Conservation (phyloP, 352 stramenopile genomes). For the Pilasporangium apinafurcum region DNA sequence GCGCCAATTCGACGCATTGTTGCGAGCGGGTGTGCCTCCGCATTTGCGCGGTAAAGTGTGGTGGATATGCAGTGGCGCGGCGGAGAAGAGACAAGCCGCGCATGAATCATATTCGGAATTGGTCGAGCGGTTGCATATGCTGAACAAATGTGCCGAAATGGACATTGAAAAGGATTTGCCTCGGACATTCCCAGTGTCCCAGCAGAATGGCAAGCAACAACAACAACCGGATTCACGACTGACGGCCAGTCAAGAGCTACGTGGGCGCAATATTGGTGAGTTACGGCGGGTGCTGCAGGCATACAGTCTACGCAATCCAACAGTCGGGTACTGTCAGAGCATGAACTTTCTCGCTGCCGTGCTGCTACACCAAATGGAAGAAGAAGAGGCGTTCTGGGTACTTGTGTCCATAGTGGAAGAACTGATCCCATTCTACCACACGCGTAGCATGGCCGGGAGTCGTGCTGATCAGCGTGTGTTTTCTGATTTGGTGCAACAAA, state of each 20-base stretch:
- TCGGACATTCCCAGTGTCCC: slow-evolving; percentile 59
- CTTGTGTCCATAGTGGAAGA: slow-evolving; percentile 85
- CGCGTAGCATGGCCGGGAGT: slow-evolving; percentile 80
- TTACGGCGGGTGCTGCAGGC: slow-evolving; percentile 78
- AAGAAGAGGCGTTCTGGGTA: slow-evolving; percentile 87
- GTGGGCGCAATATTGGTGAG: slow-evolving; percentile 37
- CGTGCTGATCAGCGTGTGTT: slow-evolving; percentile 89
- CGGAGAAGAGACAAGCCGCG: slow-evolving; percentile 29
- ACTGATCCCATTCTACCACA: slow-evolving; percentile 87
- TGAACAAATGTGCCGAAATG: slow-evolving; percentile 58
- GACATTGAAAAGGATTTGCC: slow-evolving; percentile 89
- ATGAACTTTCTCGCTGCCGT: slow-evolving; percentile 86
- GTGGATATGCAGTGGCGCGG: slow-evolving; percentile 74
- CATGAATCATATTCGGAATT: slow-evolving; percentile 51
- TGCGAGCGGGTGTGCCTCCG: slow-evolving; percentile 59
- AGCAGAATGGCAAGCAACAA: slow-evolving; percentile 1
- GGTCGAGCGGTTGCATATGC: slow-evolving; percentile 40
- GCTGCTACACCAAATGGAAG: slow-evolving; percentile 73
- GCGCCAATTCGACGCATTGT: slow-evolving; percentile 56
- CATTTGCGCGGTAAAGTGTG: slow-evolving; percentile 68
- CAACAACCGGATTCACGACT: slow-evolving; percentile 11
- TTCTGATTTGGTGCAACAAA: slow-evolving; percentile 75
- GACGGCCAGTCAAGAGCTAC: slow-evolving; percentile 13
- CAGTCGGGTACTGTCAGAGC: slow-evolving; percentile 87
- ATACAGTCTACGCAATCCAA: slow-evolving; percentile 77